Conservation (phyloP, 768 basidiomycete species). For the Hemileccinum rubropunctum region DNA sequence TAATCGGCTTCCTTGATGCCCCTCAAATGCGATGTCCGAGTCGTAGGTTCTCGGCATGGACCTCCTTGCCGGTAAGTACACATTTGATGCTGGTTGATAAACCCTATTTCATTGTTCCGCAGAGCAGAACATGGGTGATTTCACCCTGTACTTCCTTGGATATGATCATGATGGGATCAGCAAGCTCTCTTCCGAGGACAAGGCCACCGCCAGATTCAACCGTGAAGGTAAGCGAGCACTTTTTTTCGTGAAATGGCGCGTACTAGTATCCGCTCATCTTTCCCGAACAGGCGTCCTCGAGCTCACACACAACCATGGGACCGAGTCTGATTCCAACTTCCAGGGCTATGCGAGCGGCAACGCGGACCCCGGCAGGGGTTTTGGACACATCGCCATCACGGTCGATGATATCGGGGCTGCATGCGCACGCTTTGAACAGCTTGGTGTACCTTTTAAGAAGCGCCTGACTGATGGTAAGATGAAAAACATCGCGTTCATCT, state of each 20-base stretch:
- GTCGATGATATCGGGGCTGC: constrained; percentile 82
- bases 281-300: constrained; percentile 65
- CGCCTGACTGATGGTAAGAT: constrained; percentile 81
- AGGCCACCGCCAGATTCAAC: constrained; percentile 43
- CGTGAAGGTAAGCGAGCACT: constrained; percentile 58
- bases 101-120: constrained; percentile 2
- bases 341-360: constrained; percentile 87
- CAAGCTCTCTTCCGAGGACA: constrained; percentile 50
- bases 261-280: not conserved
- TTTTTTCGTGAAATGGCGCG: not conserved
- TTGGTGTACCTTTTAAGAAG: constrained; percentile 88
- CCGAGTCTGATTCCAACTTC: constrained; percentile 76
- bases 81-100: not conserved
- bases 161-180: constrained; percentile 60
- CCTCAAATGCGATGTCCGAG: not conserved
- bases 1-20: not conserved
- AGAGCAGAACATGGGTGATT: constrained; percentile 58
- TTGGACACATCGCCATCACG: constrained; percentile 87
- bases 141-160: constrained; percentile 85
- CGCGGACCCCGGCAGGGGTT: constrained; percentile 69
- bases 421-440: constrained; percentile 76
- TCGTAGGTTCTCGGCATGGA: constrained; percentile 71
- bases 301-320: constrained; percentile 87
- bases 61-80: constrained; percentile 50
- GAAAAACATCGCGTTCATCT: constrained; percentile 77